phyloP scores from a whole-genome alignment of 768 basidiomycete genomes.

The Dioszegia aurantiaca region DNA sequence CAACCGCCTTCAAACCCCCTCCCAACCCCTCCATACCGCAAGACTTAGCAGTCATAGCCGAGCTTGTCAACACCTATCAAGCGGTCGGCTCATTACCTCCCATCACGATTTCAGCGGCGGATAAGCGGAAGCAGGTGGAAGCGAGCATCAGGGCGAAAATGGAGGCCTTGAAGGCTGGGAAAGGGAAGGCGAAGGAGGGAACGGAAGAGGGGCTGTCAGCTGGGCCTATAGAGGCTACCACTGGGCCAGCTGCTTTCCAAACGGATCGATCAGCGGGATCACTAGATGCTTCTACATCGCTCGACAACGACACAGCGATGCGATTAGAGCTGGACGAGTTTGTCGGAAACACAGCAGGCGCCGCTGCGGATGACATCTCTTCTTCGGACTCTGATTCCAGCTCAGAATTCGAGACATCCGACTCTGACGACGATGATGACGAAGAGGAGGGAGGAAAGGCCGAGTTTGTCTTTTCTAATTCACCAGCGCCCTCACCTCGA shows the following conservation, averaged over 20 bases:
- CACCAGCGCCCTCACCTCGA: constrained; percentile 19
- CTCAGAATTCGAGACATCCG: constrained; percentile 10
- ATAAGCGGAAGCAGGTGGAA: constrained; percentile 40
- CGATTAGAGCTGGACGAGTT: constrained; percentile 30
- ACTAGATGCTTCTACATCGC: constrained; percentile 12
- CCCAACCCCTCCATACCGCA: constrained; percentile 40
- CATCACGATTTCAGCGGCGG: constrained; percentile 30
- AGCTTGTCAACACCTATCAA: constrained; percentile 41
- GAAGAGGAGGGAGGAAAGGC: constrained; percentile 15
- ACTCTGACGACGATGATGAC: constrained; percentile 22
- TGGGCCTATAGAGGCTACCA: constrained; percentile 11
- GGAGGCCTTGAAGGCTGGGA: constrained; percentile 19
- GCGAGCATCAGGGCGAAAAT: constrained; percentile 25
- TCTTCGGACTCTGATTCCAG: constrained; percentile 13
- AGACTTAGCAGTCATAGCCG: constrained; percentile 48
- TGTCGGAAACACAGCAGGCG: constrained; percentile 3
- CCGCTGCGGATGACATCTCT: neutral
- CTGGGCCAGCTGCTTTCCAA: no score
- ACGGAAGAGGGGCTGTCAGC: neutral
- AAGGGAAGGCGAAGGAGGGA: constrained; percentile 12
- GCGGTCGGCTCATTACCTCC: constrained; percentile 38
- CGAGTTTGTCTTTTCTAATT: constrained; percentile 28
- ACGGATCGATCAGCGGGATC: constrained; percentile 4
- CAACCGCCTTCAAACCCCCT: constrained; percentile 11
- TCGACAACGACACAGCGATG: constrained; percentile 17